A percentile compares a stretch with the other conserved stretches of the same genome.
Conservation (phyloP, 2,329 filamentous ascomycete species). For the Penicillium carneum region DNA sequence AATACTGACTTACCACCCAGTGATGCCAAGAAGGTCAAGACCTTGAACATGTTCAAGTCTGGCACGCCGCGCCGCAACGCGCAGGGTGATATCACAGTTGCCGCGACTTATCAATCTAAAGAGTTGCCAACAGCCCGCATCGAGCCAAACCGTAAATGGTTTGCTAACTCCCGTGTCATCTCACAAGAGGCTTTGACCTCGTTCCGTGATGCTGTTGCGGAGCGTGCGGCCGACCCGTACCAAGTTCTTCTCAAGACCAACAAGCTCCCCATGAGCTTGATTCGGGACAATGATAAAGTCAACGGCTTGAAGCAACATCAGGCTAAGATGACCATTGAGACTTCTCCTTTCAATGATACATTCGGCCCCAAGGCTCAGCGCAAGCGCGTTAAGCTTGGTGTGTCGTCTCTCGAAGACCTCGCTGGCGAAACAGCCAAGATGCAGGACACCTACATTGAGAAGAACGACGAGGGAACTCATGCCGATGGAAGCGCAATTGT, state of each 20-base stretch:
- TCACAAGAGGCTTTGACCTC: slow-evolving; percentile 84
- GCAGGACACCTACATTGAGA: slow-evolving; percentile 81
- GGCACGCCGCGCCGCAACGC: slow-evolving; percentile 83
- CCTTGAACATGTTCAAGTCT: slow-evolving; percentile 88
- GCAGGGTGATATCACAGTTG: slow-evolving; percentile 81
- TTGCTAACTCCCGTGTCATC: slow-evolving; percentile 89
- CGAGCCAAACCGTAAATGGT: slow-evolving; percentile 97
- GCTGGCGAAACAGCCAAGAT: slow-evolving; percentile 80
- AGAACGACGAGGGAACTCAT: slow-evolving; percentile 77
- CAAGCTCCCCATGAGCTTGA: slow-evolving; percentile 94
- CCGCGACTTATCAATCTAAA: slow-evolving; percentile 81
- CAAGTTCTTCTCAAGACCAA: slow-evolving; percentile 95
- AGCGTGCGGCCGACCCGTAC: slow-evolving; percentile 88
- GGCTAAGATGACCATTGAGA: slow-evolving; percentile 92
- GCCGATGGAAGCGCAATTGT: slow-evolving; percentile 73
- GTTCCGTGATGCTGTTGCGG: slow-evolving; percentile 90
- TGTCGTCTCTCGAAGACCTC: slow-evolving; percentile 80
- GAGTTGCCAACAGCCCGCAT: slow-evolving; percentile 84
- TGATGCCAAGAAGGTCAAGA: slow-evolving; percentile 84
- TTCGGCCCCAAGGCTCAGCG: slow-evolving; percentile 93
- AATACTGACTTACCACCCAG: slow-evolving; percentile 43
- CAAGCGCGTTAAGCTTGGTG: slow-evolving; percentile 88
- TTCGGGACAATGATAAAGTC: slow-evolving; percentile 76
- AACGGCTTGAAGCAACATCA: slow-evolving; percentile 91
- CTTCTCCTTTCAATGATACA: slow-evolving; percentile 81